Percentiles rank a stretch among this genome's conserved stretches.
Evolutionary conservation across 345 rosid species (phyloP).

Genomic region (Syzygium jambos): DNA sequence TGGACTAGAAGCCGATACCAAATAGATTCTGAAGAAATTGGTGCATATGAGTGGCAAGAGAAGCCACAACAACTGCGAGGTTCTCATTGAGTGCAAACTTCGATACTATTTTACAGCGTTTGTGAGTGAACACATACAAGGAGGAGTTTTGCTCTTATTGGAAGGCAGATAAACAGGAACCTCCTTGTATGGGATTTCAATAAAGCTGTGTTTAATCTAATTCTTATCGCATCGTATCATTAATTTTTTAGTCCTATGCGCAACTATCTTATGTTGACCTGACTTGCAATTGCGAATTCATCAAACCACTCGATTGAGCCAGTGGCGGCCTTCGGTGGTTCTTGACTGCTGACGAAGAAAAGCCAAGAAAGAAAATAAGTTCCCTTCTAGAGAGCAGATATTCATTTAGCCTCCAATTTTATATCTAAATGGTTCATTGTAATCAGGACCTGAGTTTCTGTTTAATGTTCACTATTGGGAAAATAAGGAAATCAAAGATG

Average conservation of each 20-base stretch:
- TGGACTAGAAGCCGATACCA: conserved; percentile 5
- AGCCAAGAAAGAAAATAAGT: too few relatives aligned
- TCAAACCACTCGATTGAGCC: not conserved
- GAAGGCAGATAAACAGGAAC: not conserved
- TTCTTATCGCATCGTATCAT: not conserved
- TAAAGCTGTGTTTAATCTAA: too few relatives aligned
- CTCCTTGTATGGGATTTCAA: too few relatives aligned
- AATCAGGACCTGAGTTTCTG: not conserved
- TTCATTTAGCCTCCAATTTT: not conserved
- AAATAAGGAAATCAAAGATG: not conserved
- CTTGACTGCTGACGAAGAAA: not conserved
- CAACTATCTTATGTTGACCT: not conserved
- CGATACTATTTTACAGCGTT: not conserved
- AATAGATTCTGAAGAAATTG: not conserved
- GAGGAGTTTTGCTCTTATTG: not conserved
- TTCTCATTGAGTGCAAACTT: not conserved
- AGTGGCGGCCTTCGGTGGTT: not conserved
- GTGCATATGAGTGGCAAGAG: not conserved
- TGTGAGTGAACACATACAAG: not conserved
- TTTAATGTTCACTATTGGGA: too few relatives aligned
- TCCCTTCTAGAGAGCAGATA: too few relatives aligned
- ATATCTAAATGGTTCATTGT: not conserved
- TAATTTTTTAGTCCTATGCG: not conserved
- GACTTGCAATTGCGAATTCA: not conserved
- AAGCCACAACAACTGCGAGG: not conserved